Percentiles rank a stretch among this genome's conserved stretches.
Evolutionary conservation across 208 protist genomes (phyloP).

Genomic region (Leishmania tarentolae): DNA sequence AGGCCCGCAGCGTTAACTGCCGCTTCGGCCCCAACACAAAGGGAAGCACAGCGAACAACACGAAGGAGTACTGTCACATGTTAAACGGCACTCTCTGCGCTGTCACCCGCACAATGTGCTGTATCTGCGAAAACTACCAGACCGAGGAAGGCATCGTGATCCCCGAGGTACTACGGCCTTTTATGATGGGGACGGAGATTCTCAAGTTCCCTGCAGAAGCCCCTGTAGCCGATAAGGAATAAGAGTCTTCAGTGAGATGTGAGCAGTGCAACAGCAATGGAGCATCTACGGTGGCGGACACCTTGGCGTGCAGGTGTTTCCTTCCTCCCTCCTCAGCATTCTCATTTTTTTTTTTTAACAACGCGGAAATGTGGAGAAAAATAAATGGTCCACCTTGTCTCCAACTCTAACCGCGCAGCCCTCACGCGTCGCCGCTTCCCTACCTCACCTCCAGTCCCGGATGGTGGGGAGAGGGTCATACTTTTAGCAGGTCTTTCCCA

Average conservation of each 20-base stretch:
- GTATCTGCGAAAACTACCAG: conserved; percentile 99
- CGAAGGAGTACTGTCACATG: conserved; percentile 99
- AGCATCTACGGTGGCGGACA: not conserved
- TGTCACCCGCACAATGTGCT: conserved; percentile 99
- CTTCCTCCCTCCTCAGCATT: not conserved
- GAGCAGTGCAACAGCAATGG: not conserved
- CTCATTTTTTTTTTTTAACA: not conserved
- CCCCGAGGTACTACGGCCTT: conserved; percentile 92
- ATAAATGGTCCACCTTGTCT: not conserved
- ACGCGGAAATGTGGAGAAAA: not conserved
- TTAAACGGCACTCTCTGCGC: conserved; percentile 99
- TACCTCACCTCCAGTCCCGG: not conserved
- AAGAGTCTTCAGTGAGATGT: not conserved
- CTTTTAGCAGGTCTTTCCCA: not conserved
- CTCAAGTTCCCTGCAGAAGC: conserved; percentile 61
- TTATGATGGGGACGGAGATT: conserved; percentile 88
- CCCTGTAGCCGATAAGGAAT: conserved; percentile 32
- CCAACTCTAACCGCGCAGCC: not conserved
- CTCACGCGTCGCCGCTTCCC: not conserved
- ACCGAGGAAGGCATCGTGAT: conserved; percentile 94
- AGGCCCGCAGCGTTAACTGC: conserved; percentile 93
- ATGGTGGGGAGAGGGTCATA: not conserved
- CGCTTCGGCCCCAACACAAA: conserved; percentile 86
- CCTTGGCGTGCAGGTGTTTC: not conserved
- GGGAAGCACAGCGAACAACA: conserved; percentile 61